These are phyloP conservation scores for Pseudocercospora fuligena DNA, from an alignment of 2,329 filamentous ascomycete genomes.

Conservation along the genomic window DNA sequence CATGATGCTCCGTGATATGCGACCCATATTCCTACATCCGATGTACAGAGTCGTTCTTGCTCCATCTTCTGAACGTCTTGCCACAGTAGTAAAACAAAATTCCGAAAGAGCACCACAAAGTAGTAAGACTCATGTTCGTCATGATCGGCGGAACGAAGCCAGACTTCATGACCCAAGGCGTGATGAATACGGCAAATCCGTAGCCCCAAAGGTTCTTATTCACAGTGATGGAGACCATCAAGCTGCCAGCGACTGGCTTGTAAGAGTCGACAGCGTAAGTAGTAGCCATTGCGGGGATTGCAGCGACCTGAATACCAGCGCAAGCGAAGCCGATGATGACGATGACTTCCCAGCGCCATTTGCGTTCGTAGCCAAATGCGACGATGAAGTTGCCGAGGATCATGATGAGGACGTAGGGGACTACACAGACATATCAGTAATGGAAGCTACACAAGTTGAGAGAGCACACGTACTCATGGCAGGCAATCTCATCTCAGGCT, in stretches of 20 bases:
- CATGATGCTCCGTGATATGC: neutral
- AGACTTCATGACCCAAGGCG: slow-evolving; percentile 52
- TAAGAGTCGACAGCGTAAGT: slow-evolving; percentile 68
- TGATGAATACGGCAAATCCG: slow-evolving; percentile 53
- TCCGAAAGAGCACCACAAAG: slow-evolving; percentile 60
- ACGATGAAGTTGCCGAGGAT: slow-evolving; percentile 62
- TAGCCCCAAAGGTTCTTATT: slow-evolving; percentile 70
- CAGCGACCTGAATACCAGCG: slow-evolving; percentile 64
- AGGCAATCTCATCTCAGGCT: slow-evolving; percentile 63
- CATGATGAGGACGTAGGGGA: slow-evolving; percentile 62
- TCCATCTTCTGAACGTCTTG: slow-evolving; percentile 63
- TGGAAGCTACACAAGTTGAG: neutral
- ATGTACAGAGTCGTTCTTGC: slow-evolving; percentile 61
- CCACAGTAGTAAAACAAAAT: slow-evolving; percentile 63
- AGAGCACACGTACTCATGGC: slow-evolving; percentile 43
- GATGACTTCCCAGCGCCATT: slow-evolving; percentile 59
- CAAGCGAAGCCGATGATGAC: slow-evolving; percentile 64
- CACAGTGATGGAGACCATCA: slow-evolving; percentile 66
- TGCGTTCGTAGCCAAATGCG: slow-evolving; percentile 44
- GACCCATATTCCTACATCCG: slow-evolving; percentile 46
- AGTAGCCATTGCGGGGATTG: slow-evolving; percentile 62
- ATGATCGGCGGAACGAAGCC: slow-evolving; percentile 64
- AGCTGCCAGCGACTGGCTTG: slow-evolving; percentile 64
- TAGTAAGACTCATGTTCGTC: slow-evolving; percentile 61
- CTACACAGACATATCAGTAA: slow-evolving; percentile 33